Evolutionary conservation across 148 eudicot species (phyloP).

Genomic region (Rhododendron kiyosumense): DNA sequence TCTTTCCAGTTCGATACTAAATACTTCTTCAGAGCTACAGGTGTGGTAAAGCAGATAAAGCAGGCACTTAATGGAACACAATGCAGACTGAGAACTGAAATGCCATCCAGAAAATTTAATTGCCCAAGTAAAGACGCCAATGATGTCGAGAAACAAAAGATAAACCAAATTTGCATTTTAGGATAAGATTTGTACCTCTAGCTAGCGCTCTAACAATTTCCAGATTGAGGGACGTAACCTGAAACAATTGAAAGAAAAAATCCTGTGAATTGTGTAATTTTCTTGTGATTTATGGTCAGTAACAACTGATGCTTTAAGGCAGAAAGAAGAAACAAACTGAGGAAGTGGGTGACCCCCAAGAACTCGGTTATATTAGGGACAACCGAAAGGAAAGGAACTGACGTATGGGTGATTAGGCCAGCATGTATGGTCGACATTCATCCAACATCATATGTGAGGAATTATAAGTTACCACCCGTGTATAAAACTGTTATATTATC

Average conservation of each 20-base stretch:
- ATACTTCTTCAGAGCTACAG: neutral
- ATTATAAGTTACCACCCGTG: neutral
- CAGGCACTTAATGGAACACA: neutral
- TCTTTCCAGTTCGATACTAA: neutral
- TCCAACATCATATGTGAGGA: neutral
- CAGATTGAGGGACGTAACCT: slow-evolving; percentile 90
- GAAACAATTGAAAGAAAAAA: slow-evolving; percentile 11
- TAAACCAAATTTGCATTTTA: neutral
- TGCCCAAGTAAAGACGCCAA: neutral
- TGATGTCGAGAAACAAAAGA: neutral
- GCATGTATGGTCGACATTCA: neutral
- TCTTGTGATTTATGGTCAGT: neutral
- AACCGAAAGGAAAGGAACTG: neutral
- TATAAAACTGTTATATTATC: neutral
- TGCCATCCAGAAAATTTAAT: neutral
- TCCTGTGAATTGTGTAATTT: neutral
- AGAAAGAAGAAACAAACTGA: neutral
- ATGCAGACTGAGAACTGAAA: neutral
- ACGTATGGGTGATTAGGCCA: neutral
- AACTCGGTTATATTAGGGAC: neutral
- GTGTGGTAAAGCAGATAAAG: slow-evolving; percentile 3
- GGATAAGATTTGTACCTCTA: slow-evolving; percentile 46
- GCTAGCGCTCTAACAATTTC: slow-evolving; percentile 95
- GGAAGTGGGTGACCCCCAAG: neutral
- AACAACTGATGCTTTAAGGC: neutral